Conservation (phyloP, 768 basidiomycete species). For the Trichaptum fuscoviolaceum region DNA sequence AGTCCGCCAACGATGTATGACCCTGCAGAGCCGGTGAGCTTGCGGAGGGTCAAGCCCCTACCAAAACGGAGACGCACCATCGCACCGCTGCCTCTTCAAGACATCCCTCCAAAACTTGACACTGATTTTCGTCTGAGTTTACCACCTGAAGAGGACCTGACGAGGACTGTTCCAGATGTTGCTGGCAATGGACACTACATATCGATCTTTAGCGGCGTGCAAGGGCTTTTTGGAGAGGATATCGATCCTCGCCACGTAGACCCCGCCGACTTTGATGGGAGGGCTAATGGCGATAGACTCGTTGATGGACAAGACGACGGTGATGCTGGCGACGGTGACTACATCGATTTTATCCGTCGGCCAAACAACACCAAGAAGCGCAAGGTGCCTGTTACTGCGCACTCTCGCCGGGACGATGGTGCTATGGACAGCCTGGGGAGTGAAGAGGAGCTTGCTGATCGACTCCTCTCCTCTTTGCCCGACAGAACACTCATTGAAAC, state of each 20-base stretch:
- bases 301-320: slow-evolving; percentile 35
- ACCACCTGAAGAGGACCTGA: slow-evolving; percentile 51
- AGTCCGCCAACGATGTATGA: not conserved
- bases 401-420: slow-evolving; percentile 34
- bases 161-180: slow-evolving; percentile 31
- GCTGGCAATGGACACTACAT: slow-evolving; percentile 51
- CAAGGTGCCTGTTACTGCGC: slow-evolving; percentile 53
- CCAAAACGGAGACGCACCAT: slow-evolving; percentile 69
- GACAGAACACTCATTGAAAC: slow-evolving; percentile 21
- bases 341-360: slow-evolving; percentile 64
- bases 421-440: slow-evolving; percentile 35
- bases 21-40: slow-evolving; percentile 8
- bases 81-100: slow-evolving; percentile 14
- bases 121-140: slow-evolving; percentile 22
- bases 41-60: slow-evolving; percentile 69
- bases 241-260: slow-evolving; percentile 13
- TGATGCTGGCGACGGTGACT: slow-evolving; percentile 54
- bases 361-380: slow-evolving; percentile 86
- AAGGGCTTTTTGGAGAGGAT: slow-evolving; percentile 33
- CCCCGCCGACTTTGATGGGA: slow-evolving; percentile 22
- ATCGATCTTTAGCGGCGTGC: slow-evolving; percentile 47
- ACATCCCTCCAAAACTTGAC: slow-evolving; percentile 4
- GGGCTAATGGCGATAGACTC: slow-evolving; percentile 12
- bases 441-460: slow-evolving; percentile 35
- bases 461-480: not conserved